Percentiles rank a stretch among this genome's conserved stretches.
Conservation (phyloP, 2,329 filamentous ascomycete genomes). For the Venturia aucupariae region DNA sequence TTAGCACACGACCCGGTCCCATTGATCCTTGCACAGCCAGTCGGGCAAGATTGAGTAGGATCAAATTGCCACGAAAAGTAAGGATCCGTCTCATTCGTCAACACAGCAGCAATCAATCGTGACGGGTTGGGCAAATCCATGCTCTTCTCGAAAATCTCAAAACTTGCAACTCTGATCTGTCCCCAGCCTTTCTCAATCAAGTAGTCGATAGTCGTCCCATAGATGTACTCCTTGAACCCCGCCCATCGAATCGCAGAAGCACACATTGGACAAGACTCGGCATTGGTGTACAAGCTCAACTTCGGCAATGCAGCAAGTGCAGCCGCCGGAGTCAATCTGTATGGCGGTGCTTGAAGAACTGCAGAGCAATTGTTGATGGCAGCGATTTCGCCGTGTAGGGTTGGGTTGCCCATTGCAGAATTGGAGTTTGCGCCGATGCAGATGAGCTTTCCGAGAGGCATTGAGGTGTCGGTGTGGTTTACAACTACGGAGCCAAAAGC, state of each 20-base stretch:
- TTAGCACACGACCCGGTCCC: not conserved
- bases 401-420: conserved; percentile 40
- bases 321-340: conserved; percentile 33
- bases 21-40: conserved; percentile 23
- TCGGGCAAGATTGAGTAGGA: conserved; percentile 26
- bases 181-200: conserved; percentile 41
- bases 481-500: conserved; percentile 48
- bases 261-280: conserved; percentile 50
- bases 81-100: conserved; percentile 45
- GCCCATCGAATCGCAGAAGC: conserved; percentile 48
- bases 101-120: conserved; percentile 35
- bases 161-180: conserved; percentile 40
- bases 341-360: conserved; percentile 38
- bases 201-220: conserved; percentile 41
- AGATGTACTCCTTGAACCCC: conserved; percentile 47
- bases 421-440: conserved; percentile 44
- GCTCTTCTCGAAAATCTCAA: conserved; percentile 39
- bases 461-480: conserved; percentile 40
- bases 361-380: conserved; percentile 46
- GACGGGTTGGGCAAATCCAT: conserved; percentile 29
- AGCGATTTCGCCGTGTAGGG: conserved; percentile 47
- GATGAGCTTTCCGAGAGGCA: conserved; percentile 34
- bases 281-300: conserved; percentile 48
- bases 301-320: conserved; percentile 37
- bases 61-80: conserved; percentile 48